Evolutionary conservation across 148 eudicot genomes (phyloP), one percentile per base, ranked within the genome.

Genomic region (Spergularia bocconei): DNA sequence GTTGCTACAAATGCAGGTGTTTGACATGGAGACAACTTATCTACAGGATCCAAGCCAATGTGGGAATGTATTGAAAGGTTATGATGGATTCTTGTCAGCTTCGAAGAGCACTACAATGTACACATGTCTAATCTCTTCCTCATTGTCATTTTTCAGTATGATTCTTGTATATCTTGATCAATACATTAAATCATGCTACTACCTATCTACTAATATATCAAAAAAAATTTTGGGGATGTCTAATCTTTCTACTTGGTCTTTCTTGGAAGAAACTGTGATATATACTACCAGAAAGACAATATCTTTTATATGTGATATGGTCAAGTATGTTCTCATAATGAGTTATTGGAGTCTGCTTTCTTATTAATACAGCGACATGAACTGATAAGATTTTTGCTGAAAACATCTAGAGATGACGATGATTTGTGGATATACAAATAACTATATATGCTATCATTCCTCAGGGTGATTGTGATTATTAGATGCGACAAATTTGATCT

Each of bases 11-110:
- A 0, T 62, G 67, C 85, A 93, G 98, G 96, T 95, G 25, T 95
- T 87, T 82, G 97, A 95, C 80, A 88, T 95, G 97, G 98, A 95
- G 87, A 92, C 98, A 61, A 88, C 87, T 52, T 95, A 95, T 76
- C 75, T 95, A 74, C 97, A 90, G 74, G 98, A 95, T 85, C 87
- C 98, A 65, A 92, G 91, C 79, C 97, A 90, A 78, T 89, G 90
- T 80, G 97, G 97, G 77, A 92, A 95, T 85, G 96, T 90, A 29
- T 82, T 95, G 84, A 95, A 95, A 86, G 98, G 98, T 76, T 92
- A 85, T 79, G 98, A 95, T 57, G 96, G 98, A 75, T 89, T 89
- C 85, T 80, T 95, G 67, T 91, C 98, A 55, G 86, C 97, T 53
- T 82, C 97, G 25, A 95, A 92, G 91, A 90, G 87, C 89, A 85